Base-by-base conservation (phyloP, 495 filamentous ascomycete genomes). In the Aspergillus kassunensis region DNA sequence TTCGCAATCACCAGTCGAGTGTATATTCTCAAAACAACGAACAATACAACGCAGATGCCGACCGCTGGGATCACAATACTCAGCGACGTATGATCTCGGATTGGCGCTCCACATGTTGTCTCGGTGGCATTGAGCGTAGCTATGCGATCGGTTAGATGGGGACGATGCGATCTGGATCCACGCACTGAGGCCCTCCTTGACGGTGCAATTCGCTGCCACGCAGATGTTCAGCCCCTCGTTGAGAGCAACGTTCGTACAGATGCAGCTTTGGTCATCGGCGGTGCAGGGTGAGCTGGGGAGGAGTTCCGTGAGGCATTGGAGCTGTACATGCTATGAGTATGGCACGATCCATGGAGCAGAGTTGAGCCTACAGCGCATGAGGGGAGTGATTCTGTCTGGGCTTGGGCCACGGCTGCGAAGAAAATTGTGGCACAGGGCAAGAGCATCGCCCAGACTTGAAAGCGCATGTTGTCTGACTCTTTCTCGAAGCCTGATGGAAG, bases 101-200 rank as follows among this genome's bases (percentile, higher is more conserved):
- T 16, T 16, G 34, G 34, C 6, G 40, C 40, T 11, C 40, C 40
- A 25, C 40, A 24, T 27, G 5, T 23, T 5, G 20, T 43, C 13
- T 25, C 29, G 34, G 13, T 37, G 36, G 21, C 39, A 11, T 50
- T 61, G 1, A 39, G 25, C 16, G 51, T 31, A 10, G 41, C 54
- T 54, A 24, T 23, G 15, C 13, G 24, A 31, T 45, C 23, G 15
- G 6, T 43, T 24, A 7, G 13, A 20, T 35, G 44, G 6, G 8
- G 3, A 7, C 9, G 24, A 6, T 30, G 29, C n/a, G 39, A 15
- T 16, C 6, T 37, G 34, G 31, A 31, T 12, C 7, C 19, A 54
- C 55, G 30, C 30, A 62, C 59, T 56, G 25, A 62, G 48, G 4
- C 10, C 20, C 19, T 62, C 52, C 29, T 54, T 55, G 12, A 52